Conservation (phyloP, 441 rosid species). For the Theobroma grandiflorum region DNA sequence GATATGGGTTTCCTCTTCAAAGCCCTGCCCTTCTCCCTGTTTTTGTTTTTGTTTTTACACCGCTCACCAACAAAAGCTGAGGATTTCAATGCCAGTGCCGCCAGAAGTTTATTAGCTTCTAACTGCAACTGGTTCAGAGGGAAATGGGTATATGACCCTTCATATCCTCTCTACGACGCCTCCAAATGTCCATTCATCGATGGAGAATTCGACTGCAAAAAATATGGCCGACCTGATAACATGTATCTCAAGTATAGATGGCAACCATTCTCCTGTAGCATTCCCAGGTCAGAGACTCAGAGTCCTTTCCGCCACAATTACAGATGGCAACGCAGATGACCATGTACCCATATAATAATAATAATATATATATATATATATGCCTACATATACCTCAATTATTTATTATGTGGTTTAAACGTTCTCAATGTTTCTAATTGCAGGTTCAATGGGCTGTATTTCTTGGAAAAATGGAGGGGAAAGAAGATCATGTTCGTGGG, state of each 20-base stretch:
- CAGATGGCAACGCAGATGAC: background rate
- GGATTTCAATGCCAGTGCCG: constrained; percentile 21
- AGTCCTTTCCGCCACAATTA: background rate
- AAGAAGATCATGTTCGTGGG: constrained; percentile 86
- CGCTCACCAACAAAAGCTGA: constrained; percentile 32
- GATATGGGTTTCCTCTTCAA: constrained; percentile 48
- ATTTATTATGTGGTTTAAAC: too few relatives aligned
- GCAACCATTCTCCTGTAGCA: constrained; percentile 81
- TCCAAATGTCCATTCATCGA: constrained; percentile 82
- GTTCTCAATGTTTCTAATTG: background rate
- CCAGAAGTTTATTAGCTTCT: constrained; percentile 31
- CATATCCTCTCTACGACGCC: constrained; percentile 75
- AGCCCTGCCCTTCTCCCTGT: constrained; percentile 35
- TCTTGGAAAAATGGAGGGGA: constrained; percentile 70
- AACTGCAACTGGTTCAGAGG: constrained; percentile 75
- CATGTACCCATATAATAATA: background rate
- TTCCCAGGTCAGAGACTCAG: constrained; percentile 65
- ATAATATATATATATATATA: too few relatives aligned
- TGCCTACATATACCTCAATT: too few relatives aligned
- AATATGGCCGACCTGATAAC: constrained; percentile 77
- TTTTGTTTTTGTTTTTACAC: constrained; percentile 32
- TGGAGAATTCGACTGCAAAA: constrained; percentile 78
- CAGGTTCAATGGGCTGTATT: constrained; percentile 72
- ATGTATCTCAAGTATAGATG: constrained; percentile 78
- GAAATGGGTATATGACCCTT: constrained; percentile 79